Conservation (phyloP, 1,284 basidiomycete species). For the Cutaneotrichosporon sp. region DNA sequence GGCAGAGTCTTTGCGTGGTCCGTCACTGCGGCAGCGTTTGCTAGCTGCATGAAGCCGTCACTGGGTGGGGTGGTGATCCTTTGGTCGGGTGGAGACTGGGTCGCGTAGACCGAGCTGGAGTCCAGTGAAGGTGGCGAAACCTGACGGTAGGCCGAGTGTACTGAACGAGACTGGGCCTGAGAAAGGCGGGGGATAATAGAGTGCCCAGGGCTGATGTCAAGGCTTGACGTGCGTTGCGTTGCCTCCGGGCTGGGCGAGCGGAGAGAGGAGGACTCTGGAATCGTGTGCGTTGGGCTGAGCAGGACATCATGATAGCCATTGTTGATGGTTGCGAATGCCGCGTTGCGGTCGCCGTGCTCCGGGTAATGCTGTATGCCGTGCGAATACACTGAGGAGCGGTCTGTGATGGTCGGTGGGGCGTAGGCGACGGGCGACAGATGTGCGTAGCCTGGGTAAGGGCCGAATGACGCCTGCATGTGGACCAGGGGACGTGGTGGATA, state of each 20-base stretch:
- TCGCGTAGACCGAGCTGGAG: neutral
- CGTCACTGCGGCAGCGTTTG: neutral
- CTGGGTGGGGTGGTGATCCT: neutral
- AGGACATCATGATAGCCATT: neutral
- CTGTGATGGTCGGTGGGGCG: neutral
- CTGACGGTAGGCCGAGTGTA: neutral
- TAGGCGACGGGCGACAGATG: neutral
- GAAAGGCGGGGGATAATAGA: neutral
- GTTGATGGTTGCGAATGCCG: neutral
- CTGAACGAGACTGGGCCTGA: neutral
- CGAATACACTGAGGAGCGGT: neutral
- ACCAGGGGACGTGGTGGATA: slow-evolving; percentile 1
- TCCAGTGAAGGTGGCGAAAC: neutral
- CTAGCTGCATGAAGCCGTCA: slow-evolving; percentile 6
- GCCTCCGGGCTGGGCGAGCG: neutral
- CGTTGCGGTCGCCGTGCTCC: neutral
- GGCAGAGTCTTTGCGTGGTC: neutral
- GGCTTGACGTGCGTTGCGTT: neutral
- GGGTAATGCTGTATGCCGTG: neutral
- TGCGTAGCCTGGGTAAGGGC: neutral
- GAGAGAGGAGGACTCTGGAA: neutral
- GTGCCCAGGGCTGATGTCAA: neutral
- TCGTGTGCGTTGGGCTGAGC: neutral
- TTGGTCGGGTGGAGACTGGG: slow-evolving; percentile 3
- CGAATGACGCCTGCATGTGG: neutral